A percentile compares a stretch with the other conserved stretches of the same genome.
Evolutionary conservation across 306 rosid genomes (phyloP).

Genomic region (Rosa lucieae): DNA sequence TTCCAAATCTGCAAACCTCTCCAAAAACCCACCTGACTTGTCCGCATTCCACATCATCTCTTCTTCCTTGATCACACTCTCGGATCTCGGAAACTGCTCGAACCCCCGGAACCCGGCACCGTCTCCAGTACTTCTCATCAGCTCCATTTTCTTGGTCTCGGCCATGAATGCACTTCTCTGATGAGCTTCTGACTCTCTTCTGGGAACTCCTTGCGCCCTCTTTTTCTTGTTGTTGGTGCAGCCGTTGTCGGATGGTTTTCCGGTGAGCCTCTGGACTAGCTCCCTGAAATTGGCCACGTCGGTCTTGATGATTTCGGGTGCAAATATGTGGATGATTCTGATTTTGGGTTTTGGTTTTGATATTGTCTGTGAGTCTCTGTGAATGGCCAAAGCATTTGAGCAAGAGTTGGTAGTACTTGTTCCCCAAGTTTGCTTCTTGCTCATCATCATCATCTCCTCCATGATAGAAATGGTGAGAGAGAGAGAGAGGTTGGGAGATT

Average conservation of each 20-base stretch:
- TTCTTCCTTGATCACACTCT: constrained; percentile 37
- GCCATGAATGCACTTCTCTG: constrained; percentile 3
- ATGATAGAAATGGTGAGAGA: constrained; percentile 19
- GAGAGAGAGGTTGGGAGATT: background rate
- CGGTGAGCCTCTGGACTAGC: constrained; percentile 78
- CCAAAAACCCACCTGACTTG: constrained; percentile 52
- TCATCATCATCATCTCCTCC: constrained; percentile 41
- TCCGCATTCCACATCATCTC: constrained; percentile 45
- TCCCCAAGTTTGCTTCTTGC: constrained; percentile 30
- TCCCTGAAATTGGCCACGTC: constrained; percentile 81
- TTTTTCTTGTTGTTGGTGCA: constrained; percentile 13
- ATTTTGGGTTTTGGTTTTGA: constrained; percentile 74
- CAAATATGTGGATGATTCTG: constrained; percentile 85
- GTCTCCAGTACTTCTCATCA: background rate
- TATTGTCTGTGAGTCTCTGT: constrained; percentile 53
- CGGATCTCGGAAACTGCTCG: constrained; percentile 30
- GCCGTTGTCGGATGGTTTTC: constrained; percentile 55
- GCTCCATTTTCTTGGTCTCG: constrained; percentile 32
- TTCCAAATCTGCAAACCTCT: constrained; percentile 70
- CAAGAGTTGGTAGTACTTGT: background rate
- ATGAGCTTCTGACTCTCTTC: background rate
- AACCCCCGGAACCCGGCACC: constrained; percentile 30
- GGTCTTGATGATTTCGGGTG: constrained; percentile 84
- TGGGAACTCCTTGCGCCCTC: constrained; percentile 7
- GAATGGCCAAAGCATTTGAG: constrained; percentile 45